Conservation (phyloP, 331 rosid genomes). For the Arachis monticola region DNA sequence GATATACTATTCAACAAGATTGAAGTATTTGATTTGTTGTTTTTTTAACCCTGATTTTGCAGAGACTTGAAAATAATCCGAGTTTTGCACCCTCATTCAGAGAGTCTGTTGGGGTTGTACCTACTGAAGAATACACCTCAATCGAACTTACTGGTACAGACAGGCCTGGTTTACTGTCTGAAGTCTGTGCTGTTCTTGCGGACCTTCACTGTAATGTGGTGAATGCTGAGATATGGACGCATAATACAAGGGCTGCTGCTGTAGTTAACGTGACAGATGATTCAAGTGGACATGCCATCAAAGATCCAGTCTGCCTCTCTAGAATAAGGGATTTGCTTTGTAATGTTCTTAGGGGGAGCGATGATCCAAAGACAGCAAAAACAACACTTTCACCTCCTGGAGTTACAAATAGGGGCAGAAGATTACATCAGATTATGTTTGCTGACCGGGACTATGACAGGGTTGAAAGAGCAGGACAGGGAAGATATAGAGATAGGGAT, state of each 20-base stretch:
- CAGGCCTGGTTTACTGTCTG: constrained; percentile 94
- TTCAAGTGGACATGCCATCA: constrained; percentile 65
- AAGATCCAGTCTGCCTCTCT: constrained; percentile 67
- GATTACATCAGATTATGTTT: constrained; percentile 95
- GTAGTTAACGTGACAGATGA: constrained; percentile 86
- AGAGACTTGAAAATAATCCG: constrained; percentile 90
- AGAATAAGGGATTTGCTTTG: constrained; percentile 76
- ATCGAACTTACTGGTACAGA: constrained; percentile 93
- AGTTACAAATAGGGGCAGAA: constrained; percentile 76
- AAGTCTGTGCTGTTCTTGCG: constrained; percentile 90
- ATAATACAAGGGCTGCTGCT: constrained; percentile 89
- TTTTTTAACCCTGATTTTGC: constrained; percentile 31
- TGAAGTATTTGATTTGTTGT: constrained; percentile 22
- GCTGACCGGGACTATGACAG: constrained; percentile 93
- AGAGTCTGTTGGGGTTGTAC: constrained; percentile 89
- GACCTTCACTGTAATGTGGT: constrained; percentile 89
- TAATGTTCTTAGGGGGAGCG: constrained; percentile 76
- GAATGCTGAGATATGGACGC: constrained; percentile 96
- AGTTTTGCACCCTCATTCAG: constrained; percentile 70
- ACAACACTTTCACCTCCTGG: constrained; percentile 78
- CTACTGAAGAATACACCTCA: constrained; percentile 88
- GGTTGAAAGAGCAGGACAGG: constrained; percentile 52
- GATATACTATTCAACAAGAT: neutral
- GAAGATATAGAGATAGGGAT: constrained; percentile 52
- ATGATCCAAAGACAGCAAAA: constrained; percentile 74